Base-by-base conservation (phyloP, 2,329 filamentous ascomycete genomes). In the Aureobasidium lini region DNA sequence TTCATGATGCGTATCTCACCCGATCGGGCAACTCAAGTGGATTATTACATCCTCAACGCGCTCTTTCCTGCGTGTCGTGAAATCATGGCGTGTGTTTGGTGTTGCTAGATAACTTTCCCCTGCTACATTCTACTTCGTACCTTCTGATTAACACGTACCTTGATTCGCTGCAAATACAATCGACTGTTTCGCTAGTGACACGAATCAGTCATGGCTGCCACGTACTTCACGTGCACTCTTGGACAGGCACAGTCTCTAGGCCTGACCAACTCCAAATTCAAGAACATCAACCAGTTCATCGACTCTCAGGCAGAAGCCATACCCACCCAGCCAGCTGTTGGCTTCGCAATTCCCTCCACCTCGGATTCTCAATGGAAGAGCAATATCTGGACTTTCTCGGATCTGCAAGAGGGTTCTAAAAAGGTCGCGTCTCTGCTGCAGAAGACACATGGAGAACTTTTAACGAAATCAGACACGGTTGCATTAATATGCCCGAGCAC, bases 221-320 rank as follows among this genome's bases (percentile, higher is more conserved):
- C 80, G 60, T 84, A 85, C 68, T 86, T 86, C 65, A 79, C 79
- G 3, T 86, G 83, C 67, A 85, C 82, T 0, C 74, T 86, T 2
- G 83, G 81, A 1, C 76, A 85, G 66, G 81, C 82, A 10, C 71
- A 73, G 1, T 62, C 63, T 1, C 63, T 78, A 16, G 75, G 71
- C 16, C 43, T 61, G 4, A 59, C 58, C 3, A 62, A 66, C 9
- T 73, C 72, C 32, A 68, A 69, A 0, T 79, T 76, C 63, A 64
- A 70, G 2, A 81, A 76, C 0, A 75, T 84, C 59, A 74, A 76
- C 57, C 69, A 78, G 0, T 75, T 85, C 59, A 68, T 85, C 16
- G 75, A 78, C n/a, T 60, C 69, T 7, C 79, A 82, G 64, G 78
- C 78, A 1, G 61, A 67, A 7, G 34, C 64, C 0, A 64, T 69